phyloP scores from a whole-genome alignment of 2,329 filamentous ascomycete genomes.

The Mollisia scopiformis region DNA sequence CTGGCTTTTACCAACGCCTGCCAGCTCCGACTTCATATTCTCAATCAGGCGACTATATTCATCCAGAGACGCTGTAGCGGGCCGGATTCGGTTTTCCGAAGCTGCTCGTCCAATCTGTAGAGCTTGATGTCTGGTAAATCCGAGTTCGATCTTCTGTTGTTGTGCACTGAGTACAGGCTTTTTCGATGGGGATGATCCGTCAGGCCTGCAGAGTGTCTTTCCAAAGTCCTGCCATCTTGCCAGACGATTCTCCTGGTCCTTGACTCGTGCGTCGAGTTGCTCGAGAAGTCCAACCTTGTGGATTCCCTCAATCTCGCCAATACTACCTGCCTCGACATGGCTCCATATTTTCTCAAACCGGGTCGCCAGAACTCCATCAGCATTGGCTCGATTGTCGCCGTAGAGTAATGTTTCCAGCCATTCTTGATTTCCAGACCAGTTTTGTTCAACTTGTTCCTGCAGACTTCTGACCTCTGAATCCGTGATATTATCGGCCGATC shows the following conservation, averaged over 20 bases:
- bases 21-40: constrained; percentile 33
- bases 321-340: constrained; percentile 61
- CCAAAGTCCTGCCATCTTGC: constrained; percentile 75
- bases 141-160: constrained; percentile 48
- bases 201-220: constrained; percentile 33
- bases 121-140: constrained; percentile 55
- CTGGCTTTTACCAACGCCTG: constrained; percentile 31
- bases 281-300: constrained; percentile 59
- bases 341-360: constrained; percentile 75
- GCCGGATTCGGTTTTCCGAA: constrained; percentile 28
- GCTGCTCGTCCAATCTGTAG: constrained; percentile 46
- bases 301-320: constrained; percentile 57
- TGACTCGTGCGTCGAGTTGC: constrained; percentile 71
- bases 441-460: constrained; percentile 64
- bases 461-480: constrained; percentile 46
- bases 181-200: constrained; percentile 27
- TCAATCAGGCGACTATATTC: constrained; percentile 35
- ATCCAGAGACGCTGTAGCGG: constrained; percentile 20
- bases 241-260: constrained; percentile 68
- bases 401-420: constrained; percentile 75
- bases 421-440: constrained; percentile 77
- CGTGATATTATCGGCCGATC: constrained; percentile 21
- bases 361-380: constrained; percentile 65
- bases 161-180: constrained; percentile 17
- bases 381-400: constrained; percentile 60